A percentile compares a stretch with the other conserved stretches of the same genome.
Evolutionary conservation across 106 monocot genomes (phyloP).

Genomic region (Apostasia ramifera): DNA sequence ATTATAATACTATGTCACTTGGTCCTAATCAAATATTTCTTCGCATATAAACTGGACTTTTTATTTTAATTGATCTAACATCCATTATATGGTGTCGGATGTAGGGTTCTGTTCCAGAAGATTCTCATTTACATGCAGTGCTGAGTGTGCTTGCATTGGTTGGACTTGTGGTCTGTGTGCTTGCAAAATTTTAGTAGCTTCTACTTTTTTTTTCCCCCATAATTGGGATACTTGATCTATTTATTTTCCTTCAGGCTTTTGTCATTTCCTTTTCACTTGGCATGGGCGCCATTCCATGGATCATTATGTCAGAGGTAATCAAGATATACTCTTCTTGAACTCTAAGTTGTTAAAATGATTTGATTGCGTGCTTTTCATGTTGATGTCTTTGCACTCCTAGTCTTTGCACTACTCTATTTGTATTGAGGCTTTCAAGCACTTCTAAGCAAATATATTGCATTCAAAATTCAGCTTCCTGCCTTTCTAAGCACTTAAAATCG

Average conservation of each 20-base stretch:
- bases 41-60: neutral
- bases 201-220: neutral
- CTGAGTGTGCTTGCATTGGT: conserved; percentile 66
- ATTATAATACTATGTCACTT: no score
- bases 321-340: neutral
- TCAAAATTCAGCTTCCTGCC: no score
- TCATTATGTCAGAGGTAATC: conserved; percentile 97
- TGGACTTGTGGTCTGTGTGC: conserved; percentile 72
- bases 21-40: no score
- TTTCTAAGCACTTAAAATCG: no score
- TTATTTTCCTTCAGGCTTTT: conserved; percentile 47
- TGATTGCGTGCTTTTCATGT: neutral
- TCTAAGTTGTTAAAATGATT: conserved; percentile 11
- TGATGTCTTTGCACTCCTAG: no score
- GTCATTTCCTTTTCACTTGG: conserved; percentile 84
- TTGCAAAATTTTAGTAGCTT: neutral
- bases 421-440: no score
- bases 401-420: no score
- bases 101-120: conserved; percentile 43
- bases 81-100: conserved; percentile 15
- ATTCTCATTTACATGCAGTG: conserved; percentile 35
- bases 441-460: no score
- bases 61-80: neutral
- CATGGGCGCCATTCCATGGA: conserved; percentile 89
- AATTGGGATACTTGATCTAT: neutral